Base-by-base conservation (phyloP, 2,329 filamentous ascomycete species). In the Fusarium pseudograminearum region DNA sequence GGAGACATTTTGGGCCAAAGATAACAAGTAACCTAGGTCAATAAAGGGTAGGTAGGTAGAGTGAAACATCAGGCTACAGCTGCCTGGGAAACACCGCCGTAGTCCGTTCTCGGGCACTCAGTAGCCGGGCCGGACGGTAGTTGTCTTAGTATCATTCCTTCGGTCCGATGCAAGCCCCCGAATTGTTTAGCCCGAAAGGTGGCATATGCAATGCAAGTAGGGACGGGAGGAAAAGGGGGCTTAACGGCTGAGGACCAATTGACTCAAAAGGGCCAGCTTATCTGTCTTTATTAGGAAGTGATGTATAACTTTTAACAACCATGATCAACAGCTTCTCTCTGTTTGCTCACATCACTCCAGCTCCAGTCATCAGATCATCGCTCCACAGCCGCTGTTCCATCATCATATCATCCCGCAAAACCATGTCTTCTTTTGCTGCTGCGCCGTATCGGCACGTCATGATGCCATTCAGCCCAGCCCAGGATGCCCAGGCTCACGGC, bases 131-230 rank as follows among this genome's bases (percentile, higher is more conserved):
- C 46, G 46, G 15, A 31, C 46, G 31, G 45, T 34, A n/a, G 24
- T 30, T 30, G 28, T 28, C 12, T 5, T 24, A 11, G 22, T 36
- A 7, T 24, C 20, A 22, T 36, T 26, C 33, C 31, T 11, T 51
- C 47, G 47, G 47, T 51, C 47, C 47, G 47, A 51, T 38, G 15
- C 31, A 38, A 36, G 22, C 33, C 22, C 22, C 47, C 47, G 47
- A 50, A 28, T 15, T 18, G 16, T 50, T 18, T 51, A 36, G 15
- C 47, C 47, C 47, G 47, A 51, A 10, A 24, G 47, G 7, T 20
- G 31, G 46, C 15, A n/a, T 50, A 50, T 48, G 45, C 30, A 48
- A 50, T 48, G 45, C 45, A 48, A 16, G 22, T 12, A 50, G 46
- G 22, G 31, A 50, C 22, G 31, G 47, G 14, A 33, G 8, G n/a